Percentiles rank a stretch among this genome's conserved stretches.
Evolutionary conservation across 2,329 filamentous ascomycete species (phyloP).

Genomic region (Kalaharituber pfeilii): DNA sequence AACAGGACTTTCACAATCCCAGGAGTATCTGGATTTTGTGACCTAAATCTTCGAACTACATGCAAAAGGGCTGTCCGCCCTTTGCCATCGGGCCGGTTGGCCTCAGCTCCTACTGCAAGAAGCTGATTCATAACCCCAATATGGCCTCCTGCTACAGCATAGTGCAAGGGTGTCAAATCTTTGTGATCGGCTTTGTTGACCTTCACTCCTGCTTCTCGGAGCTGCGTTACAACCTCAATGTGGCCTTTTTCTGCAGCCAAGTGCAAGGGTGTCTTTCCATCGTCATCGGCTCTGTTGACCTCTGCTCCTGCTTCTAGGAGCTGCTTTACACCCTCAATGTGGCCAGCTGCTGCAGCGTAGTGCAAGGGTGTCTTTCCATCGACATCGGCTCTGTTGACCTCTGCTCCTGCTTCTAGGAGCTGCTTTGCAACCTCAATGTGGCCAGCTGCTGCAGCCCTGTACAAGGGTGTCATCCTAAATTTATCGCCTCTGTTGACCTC

Average conservation of each 20-base stretch:
- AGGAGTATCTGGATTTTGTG: too few species aligned
- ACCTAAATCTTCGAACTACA: too few species aligned
- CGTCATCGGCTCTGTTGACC: not conserved
- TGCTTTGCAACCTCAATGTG: constrained; percentile 13
- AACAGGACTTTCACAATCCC: too few species aligned
- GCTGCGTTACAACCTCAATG: not conserved
- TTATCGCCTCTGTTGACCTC: not conserved
- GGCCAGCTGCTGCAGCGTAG: constrained; percentile 15
- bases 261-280: not conserved
- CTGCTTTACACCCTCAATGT: constrained; percentile 11
- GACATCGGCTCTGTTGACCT: constrained; percentile 9
- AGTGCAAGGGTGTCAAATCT: too few species aligned
- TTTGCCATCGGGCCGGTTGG: too few species aligned
- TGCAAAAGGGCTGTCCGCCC: too few species aligned
- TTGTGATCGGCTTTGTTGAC: too few species aligned
- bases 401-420: constrained; percentile 8
- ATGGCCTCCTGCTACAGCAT: too few species aligned
- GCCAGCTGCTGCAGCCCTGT: constrained; percentile 14
- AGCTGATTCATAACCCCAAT: too few species aligned
- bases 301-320: constrained; percentile 9
- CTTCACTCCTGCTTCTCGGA: too few species aligned
- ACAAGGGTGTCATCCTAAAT: constrained; percentile 5
- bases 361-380: constrained; percentile 15
- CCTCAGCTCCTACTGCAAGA: too few species aligned
- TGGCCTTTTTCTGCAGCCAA: not conserved